These are phyloP conservation scores for Leavenworthia alabamica DNA, from an alignment of 345 rosid genomes.

Conservation along the genomic window DNA sequence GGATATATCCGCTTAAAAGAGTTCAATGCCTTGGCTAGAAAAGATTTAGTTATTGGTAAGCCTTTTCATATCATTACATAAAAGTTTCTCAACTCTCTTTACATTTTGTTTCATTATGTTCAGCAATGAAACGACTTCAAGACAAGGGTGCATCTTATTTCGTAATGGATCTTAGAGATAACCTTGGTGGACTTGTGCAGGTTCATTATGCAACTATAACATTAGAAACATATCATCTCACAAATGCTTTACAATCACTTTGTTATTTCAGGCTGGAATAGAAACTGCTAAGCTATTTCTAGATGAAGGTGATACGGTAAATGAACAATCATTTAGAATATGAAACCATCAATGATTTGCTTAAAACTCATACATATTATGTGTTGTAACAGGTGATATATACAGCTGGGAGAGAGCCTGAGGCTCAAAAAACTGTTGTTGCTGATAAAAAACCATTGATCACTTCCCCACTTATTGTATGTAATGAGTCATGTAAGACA, in stretches of 20 bases:
- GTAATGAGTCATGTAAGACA: constrained; percentile 35
- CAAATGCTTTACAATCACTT: neutral
- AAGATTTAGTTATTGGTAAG: constrained; percentile 85
- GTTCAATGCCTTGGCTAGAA: constrained; percentile 89
- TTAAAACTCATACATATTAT: neutral
- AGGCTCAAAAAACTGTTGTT: constrained; percentile 51
- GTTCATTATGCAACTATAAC: constrained; percentile 29
- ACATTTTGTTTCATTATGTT: neutral
- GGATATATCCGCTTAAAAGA: constrained; percentile 88
- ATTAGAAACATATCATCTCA: neutral
- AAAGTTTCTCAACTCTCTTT: neutral
- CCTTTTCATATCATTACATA: neutral
- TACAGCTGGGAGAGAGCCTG: constrained; percentile 78
- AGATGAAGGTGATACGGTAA: constrained; percentile 79
- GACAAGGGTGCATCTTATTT: constrained; percentile 85
- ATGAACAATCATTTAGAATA: constrained; percentile 1
- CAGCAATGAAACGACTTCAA: constrained; percentile 87
- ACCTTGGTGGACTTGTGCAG: constrained; percentile 96
- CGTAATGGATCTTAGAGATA: constrained; percentile 89
- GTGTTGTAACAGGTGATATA: constrained; percentile 58
- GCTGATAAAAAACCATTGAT: constrained; percentile 59
- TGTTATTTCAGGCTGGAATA: constrained; percentile 68
- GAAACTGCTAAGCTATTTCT: constrained; percentile 91
- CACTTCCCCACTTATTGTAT: constrained; percentile 71
- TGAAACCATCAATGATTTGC: neutral